A percentile compares a stretch with the other conserved stretches of the same genome.
These are phyloP conservation scores for Aspergillus thermomutatus DNA, from an alignment of 2,329 filamentous ascomycete species.

Conservation along the genomic window DNA sequence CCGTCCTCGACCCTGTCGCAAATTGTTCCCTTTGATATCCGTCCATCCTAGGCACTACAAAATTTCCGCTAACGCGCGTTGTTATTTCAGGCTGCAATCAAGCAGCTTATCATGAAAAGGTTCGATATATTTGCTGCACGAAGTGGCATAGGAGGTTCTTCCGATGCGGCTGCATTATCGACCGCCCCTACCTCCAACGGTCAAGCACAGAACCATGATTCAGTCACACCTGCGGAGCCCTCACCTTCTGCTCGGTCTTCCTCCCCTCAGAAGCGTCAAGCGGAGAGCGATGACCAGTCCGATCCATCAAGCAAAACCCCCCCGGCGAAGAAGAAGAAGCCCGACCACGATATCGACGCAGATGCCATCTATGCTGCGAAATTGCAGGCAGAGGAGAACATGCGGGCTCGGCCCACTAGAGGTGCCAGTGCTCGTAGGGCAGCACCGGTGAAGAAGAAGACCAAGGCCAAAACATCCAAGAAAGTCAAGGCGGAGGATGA, in stretches of 20 bases:
- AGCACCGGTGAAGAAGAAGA: constrained; percentile 62
- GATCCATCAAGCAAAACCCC: constrained; percentile 36
- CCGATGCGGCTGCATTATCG: constrained; percentile 23
- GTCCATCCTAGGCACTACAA: not conserved
- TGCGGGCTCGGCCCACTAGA: constrained; percentile 69
- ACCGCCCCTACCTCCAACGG: constrained; percentile 32
- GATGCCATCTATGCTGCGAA: constrained; percentile 85
- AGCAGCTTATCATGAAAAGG: constrained; percentile 67
- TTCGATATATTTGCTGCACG: constrained; percentile 64
- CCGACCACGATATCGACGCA: constrained; percentile 65
- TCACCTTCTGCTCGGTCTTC: constrained; percentile 32
- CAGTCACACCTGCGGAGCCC: constrained; percentile 26
- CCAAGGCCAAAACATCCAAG: constrained; percentile 53
- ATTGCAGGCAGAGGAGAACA: constrained; percentile 90
- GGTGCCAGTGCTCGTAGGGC: constrained; percentile 63
- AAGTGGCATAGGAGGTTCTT: constrained; percentile 35
- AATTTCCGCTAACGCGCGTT: constrained; percentile 13
- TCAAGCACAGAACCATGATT: constrained; percentile 21
- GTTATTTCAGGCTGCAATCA: constrained; percentile 60
- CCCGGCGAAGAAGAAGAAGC: constrained; percentile 59
- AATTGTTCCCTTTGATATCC: not conserved
- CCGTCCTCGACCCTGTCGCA: constrained; percentile 8
- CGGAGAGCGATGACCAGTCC: constrained; percentile 39
- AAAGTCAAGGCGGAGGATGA: constrained; percentile 77
- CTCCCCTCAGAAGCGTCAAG: constrained; percentile 40